These are phyloP conservation scores for Penicillium nordicum DNA, from an alignment of 2,329 filamentous ascomycete genomes.

Conservation along the genomic window DNA sequence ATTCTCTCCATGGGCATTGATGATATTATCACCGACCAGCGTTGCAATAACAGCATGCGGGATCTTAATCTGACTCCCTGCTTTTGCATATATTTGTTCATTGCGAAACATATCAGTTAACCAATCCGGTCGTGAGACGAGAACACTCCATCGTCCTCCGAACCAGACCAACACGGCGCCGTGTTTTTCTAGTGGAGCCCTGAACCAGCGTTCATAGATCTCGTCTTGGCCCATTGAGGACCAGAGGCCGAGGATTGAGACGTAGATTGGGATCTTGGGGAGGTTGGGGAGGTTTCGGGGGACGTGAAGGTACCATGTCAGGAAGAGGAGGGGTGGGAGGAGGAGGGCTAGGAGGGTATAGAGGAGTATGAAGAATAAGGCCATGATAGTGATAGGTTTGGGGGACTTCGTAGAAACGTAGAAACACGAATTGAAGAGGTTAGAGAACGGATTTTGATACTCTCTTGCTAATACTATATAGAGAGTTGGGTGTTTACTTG, in stretches of 20 bases:
- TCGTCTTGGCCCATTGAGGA: constrained; percentile 26
- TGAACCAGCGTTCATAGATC: constrained; percentile 27
- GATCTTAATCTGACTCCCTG: constrained; percentile 44
- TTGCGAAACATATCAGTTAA: constrained; percentile 41
- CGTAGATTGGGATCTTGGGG: constrained; percentile 25
- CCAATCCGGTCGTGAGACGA: constrained; percentile 46
- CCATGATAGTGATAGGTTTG: neutral
- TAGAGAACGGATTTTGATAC: neutral
- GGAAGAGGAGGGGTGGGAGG: constrained; percentile 4
- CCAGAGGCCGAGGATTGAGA: constrained; percentile 26
- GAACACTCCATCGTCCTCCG: constrained; percentile 49
- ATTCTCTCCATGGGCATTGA: constrained; percentile 33
- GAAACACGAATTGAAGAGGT: neutral
- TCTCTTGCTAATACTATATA: neutral
- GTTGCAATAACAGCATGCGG: constrained; percentile 39
- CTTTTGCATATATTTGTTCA: constrained; percentile 34
- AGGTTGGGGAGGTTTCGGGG: constrained; percentile 22
- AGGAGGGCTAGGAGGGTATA: neutral
- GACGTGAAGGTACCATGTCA: constrained; percentile 25
- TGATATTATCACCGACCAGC: constrained; percentile 43
- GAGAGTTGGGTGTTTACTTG: too few species aligned
- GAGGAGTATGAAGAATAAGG: neutral
- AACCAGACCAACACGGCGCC: constrained; percentile 51
- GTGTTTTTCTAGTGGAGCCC: constrained; percentile 24
- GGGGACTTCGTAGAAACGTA: neutral